These are phyloP conservation scores for Mycena latifolia DNA, from an alignment of 768 basidiomycete species.

Conservation along the genomic window DNA sequence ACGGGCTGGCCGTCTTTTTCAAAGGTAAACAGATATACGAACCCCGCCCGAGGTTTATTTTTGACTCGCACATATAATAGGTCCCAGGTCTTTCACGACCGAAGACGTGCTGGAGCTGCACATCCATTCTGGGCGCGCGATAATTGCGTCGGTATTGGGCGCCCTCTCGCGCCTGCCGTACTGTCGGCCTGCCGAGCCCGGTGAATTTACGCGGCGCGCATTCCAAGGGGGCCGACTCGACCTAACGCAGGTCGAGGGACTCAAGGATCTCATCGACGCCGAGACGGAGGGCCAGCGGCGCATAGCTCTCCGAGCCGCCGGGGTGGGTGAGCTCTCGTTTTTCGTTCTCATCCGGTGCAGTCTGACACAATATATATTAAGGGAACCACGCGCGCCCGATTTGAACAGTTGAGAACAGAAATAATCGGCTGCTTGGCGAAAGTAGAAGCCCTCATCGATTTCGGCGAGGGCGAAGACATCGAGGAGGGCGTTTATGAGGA, in stretches of 20 bases:
- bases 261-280: slow-evolving; percentile 89
- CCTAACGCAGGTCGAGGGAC: slow-evolving; percentile 89
- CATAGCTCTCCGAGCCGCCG: slow-evolving; percentile 75
- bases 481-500: slow-evolving; percentile 84
- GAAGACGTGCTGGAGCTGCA: slow-evolving; percentile 89
- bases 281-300: slow-evolving; percentile 88
- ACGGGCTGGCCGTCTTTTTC: slow-evolving; percentile 87
- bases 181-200: slow-evolving; percentile 84
- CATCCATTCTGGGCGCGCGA: slow-evolving; percentile 87
- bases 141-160: slow-evolving; percentile 76
- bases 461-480: slow-evolving; percentile 92
- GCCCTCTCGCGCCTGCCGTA: slow-evolving; percentile 72
- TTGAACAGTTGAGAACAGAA: slow-evolving; percentile 72
- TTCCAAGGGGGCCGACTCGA: slow-evolving; percentile 86
- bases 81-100: slow-evolving; percentile 85
- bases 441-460: slow-evolving; percentile 92
- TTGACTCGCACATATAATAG: slow-evolving; percentile 57
- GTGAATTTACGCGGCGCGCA: slow-evolving; percentile 91
- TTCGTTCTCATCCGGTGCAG: not conserved
- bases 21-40: slow-evolving; percentile 57
- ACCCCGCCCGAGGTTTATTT: not conserved
- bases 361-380: slow-evolving; percentile 45
- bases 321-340: slow-evolving; percentile 59
- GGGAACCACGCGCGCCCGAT: slow-evolving; percentile 73
- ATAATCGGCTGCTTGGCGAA: slow-evolving; percentile 82